A percentile compares a stretch with the other conserved stretches of the same genome.
These are phyloP conservation scores for Dioscorea cayenensis DNA, from an alignment of 116 monocot species.

Conservation along the genomic window DNA sequence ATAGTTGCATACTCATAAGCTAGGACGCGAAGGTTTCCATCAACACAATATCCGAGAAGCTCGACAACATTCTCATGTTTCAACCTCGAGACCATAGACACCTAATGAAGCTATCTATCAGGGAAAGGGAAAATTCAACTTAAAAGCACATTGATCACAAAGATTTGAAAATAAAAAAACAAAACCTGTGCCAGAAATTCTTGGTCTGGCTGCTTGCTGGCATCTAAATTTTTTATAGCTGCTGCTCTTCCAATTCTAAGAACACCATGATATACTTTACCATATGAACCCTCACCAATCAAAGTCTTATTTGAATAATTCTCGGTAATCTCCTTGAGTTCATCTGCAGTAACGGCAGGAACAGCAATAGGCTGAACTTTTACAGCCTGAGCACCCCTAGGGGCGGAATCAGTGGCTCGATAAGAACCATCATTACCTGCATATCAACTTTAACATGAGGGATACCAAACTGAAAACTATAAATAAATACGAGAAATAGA, in stretches of 20 bases:
- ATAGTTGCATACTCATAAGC: constrained; percentile 60
- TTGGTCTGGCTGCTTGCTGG: constrained; percentile 60
- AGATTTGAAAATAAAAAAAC: background rate
- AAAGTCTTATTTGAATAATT: constrained; percentile 52
- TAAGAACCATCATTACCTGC: constrained; percentile 33
- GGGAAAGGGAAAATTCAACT: background rate
- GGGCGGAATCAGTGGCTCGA: constrained; percentile 22
- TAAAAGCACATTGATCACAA: background rate
- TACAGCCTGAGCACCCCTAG: constrained; percentile 23
- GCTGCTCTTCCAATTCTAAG: constrained; percentile 40
- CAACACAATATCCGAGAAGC: constrained; percentile 63
- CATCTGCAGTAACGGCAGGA: constrained; percentile 49
- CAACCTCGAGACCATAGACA: constrained; percentile 70
- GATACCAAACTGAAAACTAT: background rate
- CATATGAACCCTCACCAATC: constrained; percentile 72
- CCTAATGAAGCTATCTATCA: constrained; percentile 19
- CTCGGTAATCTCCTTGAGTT: constrained; percentile 50
- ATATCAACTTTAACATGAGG: background rate
- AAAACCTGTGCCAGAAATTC: constrained; percentile 57
- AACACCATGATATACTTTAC: constrained; percentile 60
- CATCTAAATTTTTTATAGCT: constrained; percentile 68
- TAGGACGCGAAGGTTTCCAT: constrained; percentile 56
- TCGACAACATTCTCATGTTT: constrained; percentile 63
- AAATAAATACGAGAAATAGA: background rate
- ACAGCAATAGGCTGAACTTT: constrained; percentile 43